A percentile compares a stretch with the other conserved stretches of the same genome.
Conservation (phyloP, 768 basidiomycete genomes). For the Podaxis sp. region DNA sequence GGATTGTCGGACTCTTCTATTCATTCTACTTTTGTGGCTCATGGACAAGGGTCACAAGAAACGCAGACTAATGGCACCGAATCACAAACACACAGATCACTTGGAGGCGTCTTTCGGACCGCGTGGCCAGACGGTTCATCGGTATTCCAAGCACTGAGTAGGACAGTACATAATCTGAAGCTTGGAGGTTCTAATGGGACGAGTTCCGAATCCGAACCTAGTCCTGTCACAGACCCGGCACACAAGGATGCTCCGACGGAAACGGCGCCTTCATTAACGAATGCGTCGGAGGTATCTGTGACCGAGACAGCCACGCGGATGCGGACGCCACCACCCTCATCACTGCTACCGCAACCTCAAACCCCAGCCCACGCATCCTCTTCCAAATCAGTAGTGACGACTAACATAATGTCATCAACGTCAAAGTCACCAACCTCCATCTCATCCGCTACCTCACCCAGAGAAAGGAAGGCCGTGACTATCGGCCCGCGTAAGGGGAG, state of each 20-base stretch:
- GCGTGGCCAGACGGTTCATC: constrained; percentile 39
- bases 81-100: neutral
- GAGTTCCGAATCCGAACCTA: constrained; percentile 11
- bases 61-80: constrained; percentile 13
- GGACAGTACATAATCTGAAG: constrained; percentile 48
- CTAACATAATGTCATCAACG: neutral
- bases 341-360: neutral
- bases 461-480: neutral
- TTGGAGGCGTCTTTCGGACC: constrained; percentile 12
- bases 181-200: constrained; percentile 15
- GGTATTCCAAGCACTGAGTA: constrained; percentile 49
- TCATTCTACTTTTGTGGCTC: constrained; percentile 72
- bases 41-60: constrained; percentile 28
- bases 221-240: constrained; percentile 10
- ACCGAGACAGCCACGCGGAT: neutral
- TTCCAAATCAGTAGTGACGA: neutral
- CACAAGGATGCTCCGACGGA: neutral
- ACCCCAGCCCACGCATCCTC: neutral
- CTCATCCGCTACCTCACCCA: constrained; percentile 15
- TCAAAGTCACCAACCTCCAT: constrained; percentile 15
- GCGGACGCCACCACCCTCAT: neutral
- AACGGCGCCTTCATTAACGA: neutral
- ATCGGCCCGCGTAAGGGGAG: neutral
- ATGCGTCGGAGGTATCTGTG: neutral
- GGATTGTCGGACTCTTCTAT: constrained; percentile 93